A percentile compares a stretch with the other conserved stretches of the same genome.
phyloP scores from a whole-genome alignment of 257 asterid genomes.

The Solanum appendiculatum region DNA sequence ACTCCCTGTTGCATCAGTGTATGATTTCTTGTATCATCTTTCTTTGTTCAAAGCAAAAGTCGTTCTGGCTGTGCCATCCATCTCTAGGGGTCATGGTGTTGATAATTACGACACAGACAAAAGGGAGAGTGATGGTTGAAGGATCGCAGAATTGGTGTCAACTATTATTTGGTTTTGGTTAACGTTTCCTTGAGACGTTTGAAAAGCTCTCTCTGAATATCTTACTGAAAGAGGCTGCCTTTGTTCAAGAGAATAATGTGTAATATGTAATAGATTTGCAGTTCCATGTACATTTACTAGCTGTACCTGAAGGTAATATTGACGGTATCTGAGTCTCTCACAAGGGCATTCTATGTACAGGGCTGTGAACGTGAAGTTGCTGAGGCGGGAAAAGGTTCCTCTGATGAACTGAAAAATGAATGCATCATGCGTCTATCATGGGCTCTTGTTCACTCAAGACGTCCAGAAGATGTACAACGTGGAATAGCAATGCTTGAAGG shows the following conservation, averaged over 20 bases:
- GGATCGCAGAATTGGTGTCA: not conserved
- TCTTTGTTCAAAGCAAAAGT: not conserved
- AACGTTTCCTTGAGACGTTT: not conserved
- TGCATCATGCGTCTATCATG: constrained; percentile 90
- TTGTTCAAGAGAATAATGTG: not conserved
- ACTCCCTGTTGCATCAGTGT: not conserved
- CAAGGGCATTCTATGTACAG: constrained; percentile 23
- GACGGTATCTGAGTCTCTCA: not conserved
- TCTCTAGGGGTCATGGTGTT: not conserved
- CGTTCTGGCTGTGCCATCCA: not conserved
- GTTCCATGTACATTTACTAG: not conserved
- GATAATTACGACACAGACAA: not conserved
- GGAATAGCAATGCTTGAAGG: constrained; percentile 99
- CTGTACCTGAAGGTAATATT: not conserved
- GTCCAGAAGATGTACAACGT: constrained; percentile 73
- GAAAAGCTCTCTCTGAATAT: not conserved
- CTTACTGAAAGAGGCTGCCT: not conserved
- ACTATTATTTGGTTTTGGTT: not conserved
- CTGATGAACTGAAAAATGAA: constrained; percentile 60
- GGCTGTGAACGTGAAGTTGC: constrained; percentile 93
- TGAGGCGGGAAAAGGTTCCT: constrained; percentile 62
- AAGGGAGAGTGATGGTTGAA: not conserved
- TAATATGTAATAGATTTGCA: not conserved
- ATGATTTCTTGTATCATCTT: not conserved
- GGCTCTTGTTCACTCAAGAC: constrained; percentile 90